phyloP scores from a whole-genome alignment of 306 rosid species.

The Nissolia schottii region DNA sequence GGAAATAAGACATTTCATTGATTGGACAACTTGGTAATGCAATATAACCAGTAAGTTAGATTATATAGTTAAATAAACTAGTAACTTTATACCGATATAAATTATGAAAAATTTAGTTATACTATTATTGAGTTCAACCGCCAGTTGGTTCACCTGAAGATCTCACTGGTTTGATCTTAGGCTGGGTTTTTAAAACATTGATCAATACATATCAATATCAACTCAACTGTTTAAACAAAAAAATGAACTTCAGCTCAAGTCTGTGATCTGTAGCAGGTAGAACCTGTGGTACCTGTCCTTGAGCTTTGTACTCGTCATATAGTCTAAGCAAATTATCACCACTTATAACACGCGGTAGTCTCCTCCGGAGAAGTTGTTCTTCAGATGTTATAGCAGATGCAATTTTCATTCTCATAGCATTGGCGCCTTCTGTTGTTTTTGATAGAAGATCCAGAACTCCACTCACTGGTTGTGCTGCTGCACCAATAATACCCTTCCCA shows the following conservation, averaged over 20 bases:
- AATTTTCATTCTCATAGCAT: conserved; percentile 98
- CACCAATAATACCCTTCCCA: conserved; percentile 97
- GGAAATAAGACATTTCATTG: not conserved
- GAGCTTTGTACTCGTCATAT: conserved; percentile 80
- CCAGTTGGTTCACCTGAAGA: no score
- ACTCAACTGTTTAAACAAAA: conserved; percentile 4
- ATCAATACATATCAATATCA: not conserved
- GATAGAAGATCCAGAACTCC: conserved; percentile 97
- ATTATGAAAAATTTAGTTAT: no score
- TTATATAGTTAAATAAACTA: no score
- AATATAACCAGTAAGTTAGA: conserved; percentile 1
- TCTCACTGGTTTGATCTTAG: no score
- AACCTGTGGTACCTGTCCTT: conserved; percentile 81
- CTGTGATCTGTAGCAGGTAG: conserved; percentile 7
- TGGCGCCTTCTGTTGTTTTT: conserved; percentile 98
- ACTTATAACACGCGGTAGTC: conserved; percentile 86
- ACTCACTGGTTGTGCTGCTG: conserved; percentile 98
- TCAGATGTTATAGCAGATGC: conserved; percentile 94
- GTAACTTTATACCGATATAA: no score
- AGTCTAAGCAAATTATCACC: conserved; percentile 90
- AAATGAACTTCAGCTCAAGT: not conserved
- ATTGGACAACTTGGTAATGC: conserved; percentile 3
- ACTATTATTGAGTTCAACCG: no score
- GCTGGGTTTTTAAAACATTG: no score
- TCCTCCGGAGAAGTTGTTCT: conserved; percentile 92